Evolutionary conservation across 1,139 yeast genomes (phyloP).

Genomic region (Taphrina pruni): DNA sequence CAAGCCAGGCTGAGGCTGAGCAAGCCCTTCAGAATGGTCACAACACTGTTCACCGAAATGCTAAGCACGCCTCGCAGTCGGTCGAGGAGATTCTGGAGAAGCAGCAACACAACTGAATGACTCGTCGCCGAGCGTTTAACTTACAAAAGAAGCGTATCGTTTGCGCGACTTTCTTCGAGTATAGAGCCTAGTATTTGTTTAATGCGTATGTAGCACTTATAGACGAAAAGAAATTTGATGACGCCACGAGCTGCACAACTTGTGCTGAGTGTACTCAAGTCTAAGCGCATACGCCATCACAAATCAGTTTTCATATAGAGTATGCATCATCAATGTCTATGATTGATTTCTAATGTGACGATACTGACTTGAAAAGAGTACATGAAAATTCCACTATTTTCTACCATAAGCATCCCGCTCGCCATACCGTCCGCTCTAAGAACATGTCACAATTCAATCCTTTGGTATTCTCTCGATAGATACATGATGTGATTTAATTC

Average conservation of each 20-base stretch:
- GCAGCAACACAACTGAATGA: conserved; percentile 16
- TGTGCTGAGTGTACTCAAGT: too few species aligned
- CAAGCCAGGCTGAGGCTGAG: conserved; percentile 15
- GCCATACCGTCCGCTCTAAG: background rate
- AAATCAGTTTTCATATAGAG: background rate
- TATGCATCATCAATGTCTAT: too few species aligned
- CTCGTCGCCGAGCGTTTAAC: too few species aligned
- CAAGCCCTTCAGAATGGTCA: conserved; percentile 19
- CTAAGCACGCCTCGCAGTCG: conserved; percentile 18
- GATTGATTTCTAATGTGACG: too few species aligned
- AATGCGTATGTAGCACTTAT: background rate
- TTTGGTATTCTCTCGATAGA: background rate
- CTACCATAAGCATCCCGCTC: background rate
- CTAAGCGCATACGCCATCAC: background rate
- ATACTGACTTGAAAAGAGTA: too few species aligned
- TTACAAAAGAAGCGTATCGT: too few species aligned
- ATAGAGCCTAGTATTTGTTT: background rate
- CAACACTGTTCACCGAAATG: conserved; percentile 4
- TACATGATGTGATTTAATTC: background rate
- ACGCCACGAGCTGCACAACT: too few species aligned
- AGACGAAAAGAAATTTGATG: background rate
- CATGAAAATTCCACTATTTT: too few species aligned
- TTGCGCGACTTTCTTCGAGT: background rate
- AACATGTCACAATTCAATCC: background rate
- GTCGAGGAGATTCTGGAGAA: conserved; percentile 16